A percentile compares a stretch with the other conserved stretches of the same genome.
Evolutionary conservation across 31 red algal genomes (phyloP).

Genomic region (Asparagopsis taxiformis): DNA sequence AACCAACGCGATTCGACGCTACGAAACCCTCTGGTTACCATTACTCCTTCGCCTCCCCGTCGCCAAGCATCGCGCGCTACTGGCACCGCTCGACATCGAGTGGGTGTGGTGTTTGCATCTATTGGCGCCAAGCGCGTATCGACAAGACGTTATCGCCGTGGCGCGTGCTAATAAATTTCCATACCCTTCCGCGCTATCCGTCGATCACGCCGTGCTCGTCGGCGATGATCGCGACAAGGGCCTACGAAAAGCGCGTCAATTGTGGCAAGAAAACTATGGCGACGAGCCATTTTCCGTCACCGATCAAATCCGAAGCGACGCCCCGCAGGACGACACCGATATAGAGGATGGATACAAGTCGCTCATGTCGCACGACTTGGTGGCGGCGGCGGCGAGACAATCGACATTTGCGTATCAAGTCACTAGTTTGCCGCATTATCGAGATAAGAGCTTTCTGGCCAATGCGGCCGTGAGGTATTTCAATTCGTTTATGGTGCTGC

Average conservation of each 20-base stretch:
- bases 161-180: neutral
- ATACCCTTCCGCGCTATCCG: neutral
- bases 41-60: constrained; percentile 9
- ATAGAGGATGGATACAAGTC: neutral
- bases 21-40: constrained; percentile 32
- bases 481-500: constrained; percentile 14
- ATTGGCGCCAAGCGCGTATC: constrained; percentile 34
- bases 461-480: constrained; percentile 2
- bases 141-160: constrained; percentile 12
- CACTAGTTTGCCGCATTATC: constrained; percentile 16
- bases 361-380: constrained; percentile 20
- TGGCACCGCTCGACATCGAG: constrained; percentile 52
- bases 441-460: constrained; percentile 2
- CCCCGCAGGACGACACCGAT: neutral
- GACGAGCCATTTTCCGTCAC: constrained; percentile 27
- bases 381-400: constrained; percentile 34
- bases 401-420: constrained; percentile 32
- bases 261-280: constrained; percentile 18
- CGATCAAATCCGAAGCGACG: constrained; percentile 5
- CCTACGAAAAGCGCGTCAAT: neutral
- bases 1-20: constrained; percentile 34
- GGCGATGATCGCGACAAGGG: neutral
- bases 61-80: neutral
- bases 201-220: constrained; percentile 2
- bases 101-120: constrained; percentile 57